Evolutionary conservation across 352 stramenopile species (phyloP).

Genomic region (Globisporangium cylindrosporum): DNA sequence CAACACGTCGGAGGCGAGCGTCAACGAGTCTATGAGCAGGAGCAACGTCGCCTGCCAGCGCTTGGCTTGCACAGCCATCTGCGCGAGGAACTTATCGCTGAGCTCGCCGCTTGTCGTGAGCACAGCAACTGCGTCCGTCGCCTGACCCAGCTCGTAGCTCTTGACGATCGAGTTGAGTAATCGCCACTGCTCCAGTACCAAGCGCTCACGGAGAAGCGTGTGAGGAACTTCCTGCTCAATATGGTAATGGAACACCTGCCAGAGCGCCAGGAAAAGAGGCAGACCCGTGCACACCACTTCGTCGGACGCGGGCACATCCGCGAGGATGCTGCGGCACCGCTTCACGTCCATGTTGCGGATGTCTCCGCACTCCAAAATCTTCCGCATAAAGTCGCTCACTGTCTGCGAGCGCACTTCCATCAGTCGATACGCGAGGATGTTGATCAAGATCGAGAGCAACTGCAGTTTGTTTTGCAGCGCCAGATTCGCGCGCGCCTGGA

Average conservation of each 20-base stretch:
- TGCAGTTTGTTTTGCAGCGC: constrained; percentile 84
- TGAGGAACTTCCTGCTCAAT: constrained; percentile 78
- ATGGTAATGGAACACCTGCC: constrained; percentile 84
- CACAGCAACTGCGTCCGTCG: constrained; percentile 1
- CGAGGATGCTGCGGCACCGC: constrained; percentile 42
- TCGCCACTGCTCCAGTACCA: constrained; percentile 59
- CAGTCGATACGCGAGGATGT: constrained; percentile 77
- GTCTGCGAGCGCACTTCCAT: constrained; percentile 56
- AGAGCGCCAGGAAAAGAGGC: constrained; percentile 72
- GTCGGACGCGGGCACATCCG: constrained; percentile 49
- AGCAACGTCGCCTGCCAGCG: constrained; percentile 83
- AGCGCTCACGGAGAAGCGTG: constrained; percentile 47
- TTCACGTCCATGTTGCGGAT: constrained; percentile 31
- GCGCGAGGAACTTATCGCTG: constrained; percentile 41
- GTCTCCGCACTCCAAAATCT: constrained; percentile 32
- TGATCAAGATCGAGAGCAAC: constrained; percentile 78
- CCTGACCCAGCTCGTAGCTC: constrained; percentile 48
- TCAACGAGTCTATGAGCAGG: constrained; percentile 71
- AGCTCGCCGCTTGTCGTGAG: constrained; percentile 16
- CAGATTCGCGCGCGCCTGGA: constrained; percentile 56
- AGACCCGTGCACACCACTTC: constrained; percentile 69
- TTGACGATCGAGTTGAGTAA: constrained; percentile 62
- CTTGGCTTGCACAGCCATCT: constrained; percentile 69
- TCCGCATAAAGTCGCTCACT: constrained; percentile 53
- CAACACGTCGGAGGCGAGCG: constrained; percentile 52